Percentiles rank a stretch among this genome's conserved stretches.
These are phyloP conservation scores for Tricholoma sp. DNA, from an alignment of 768 basidiomycete species.

Conservation along the genomic window DNA sequence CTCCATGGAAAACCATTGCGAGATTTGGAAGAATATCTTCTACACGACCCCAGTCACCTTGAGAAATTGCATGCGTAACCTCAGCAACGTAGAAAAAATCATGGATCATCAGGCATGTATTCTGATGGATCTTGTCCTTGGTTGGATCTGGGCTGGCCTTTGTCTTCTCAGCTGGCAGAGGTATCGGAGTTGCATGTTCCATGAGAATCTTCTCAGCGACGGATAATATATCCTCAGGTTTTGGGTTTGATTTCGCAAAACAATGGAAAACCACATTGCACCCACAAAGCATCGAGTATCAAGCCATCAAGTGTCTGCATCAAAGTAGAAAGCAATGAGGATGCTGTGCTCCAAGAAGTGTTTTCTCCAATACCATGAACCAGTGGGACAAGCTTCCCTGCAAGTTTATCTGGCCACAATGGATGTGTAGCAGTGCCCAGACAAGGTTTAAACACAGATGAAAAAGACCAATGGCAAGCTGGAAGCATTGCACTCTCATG, in stretches of 20 bases:
- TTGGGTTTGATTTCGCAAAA: neutral
- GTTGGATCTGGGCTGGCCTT: neutral
- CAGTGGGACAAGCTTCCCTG: neutral
- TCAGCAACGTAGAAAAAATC: neutral
- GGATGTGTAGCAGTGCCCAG: neutral
- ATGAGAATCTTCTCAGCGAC: neutral
- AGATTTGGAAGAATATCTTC: neutral
- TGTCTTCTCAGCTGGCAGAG: neutral
- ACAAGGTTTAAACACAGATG: neutral
- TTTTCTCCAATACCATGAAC: neutral
- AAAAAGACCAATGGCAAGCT: neutral
- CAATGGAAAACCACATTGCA: neutral
- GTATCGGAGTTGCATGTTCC: neutral
- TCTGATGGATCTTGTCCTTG: neutral
- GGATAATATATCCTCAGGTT: neutral
- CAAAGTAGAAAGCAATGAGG: neutral
- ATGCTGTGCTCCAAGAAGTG: neutral
- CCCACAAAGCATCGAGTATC: neutral
- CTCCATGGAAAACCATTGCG: neutral
- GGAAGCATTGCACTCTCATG: neutral
- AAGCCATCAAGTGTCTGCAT: neutral
- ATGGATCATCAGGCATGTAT: neutral
- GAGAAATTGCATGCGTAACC: neutral
- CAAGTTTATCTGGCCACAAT: neutral
- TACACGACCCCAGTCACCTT: neutral